Base-by-base conservation (phyloP, 2,329 filamentous ascomycete genomes). In the Diaporthe amygdali region DNA sequence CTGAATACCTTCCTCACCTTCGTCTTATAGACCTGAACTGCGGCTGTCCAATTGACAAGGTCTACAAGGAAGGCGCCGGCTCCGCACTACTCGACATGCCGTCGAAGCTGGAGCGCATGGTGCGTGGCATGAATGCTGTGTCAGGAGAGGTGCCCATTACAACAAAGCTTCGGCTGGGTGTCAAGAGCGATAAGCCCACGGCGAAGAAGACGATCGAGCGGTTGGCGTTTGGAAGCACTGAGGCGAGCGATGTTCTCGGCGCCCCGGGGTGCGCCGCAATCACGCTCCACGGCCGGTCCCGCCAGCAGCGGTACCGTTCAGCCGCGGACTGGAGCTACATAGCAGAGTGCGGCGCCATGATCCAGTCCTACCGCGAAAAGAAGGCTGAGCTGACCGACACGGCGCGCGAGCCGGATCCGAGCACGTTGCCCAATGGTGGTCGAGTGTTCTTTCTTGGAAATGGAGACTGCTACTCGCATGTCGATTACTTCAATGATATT, bases 281-380 rank as follows among this genome's bases (percentile, higher is more conserved):
- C 76, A 98, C 96, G 1, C 89, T 99, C 1, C 96, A 99, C 81
- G 96, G 96, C 66, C 91, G 96, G 72, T 97, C 93, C 78, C 91
- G 96, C 79, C 95, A 98, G 84, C 96, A 98, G 84, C 91, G 96
- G 71, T 99, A 99, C 84, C 96, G 94, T 4, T 93, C 91, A 78
- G 91, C 88, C 75, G 96, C 96, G n/a, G 94, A 99, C 81, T 99
- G 96, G 96, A 85, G 87, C 54, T 99, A 98, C 82, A 98, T 99
- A 75, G 91, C 93, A 67, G 93, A 97, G 79, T 97, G 94, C 77
- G 92, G 96, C 2, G 91, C 92, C 7, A 87, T 98, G 70, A 92
- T 99, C 82, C 92, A 94, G 81, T 87, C 89, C 6, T 91, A 97
- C 77, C 95, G 95, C 78, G 84, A 89, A 71, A 88, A 93, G 79